Conservation (phyloP, 2,329 filamentous ascomycete species). For the Penicillium sp. region DNA sequence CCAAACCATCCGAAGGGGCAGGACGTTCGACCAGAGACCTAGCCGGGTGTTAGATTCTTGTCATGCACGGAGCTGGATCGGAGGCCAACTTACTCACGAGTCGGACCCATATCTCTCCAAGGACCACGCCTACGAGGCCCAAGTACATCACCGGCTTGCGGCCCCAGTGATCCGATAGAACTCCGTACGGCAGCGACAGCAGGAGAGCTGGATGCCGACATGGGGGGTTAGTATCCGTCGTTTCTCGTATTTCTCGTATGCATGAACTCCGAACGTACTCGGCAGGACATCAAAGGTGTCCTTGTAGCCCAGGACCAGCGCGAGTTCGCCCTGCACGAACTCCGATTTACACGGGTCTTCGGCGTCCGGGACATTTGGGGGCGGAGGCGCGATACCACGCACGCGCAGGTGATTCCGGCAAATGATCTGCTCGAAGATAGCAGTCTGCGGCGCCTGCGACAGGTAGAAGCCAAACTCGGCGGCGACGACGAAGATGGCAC, state of each 20-base stretch:
- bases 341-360: slow-evolving; percentile 30
- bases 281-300: slow-evolving; percentile 26
- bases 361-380: neutral
- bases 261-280: slow-evolving; percentile 10
- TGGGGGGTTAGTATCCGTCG: neutral
- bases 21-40: slow-evolving; percentile 20
- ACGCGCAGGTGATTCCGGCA: slow-evolving; percentile 23
- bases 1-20: slow-evolving; percentile 31
- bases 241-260: neutral
- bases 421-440: slow-evolving; percentile 30
- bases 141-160: slow-evolving; percentile 28
- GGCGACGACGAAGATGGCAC: slow-evolving; percentile 17
- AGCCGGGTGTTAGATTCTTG: neutral
- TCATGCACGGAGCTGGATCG: too few relatives aligned
- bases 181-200: slow-evolving; percentile 29
- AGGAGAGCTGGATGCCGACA: slow-evolving; percentile 21
- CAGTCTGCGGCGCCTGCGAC: slow-evolving; percentile 24
- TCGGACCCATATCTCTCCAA: slow-evolving; percentile 27
- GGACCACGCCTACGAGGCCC: slow-evolving; percentile 18
- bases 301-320: slow-evolving; percentile 30
- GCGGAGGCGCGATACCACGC: slow-evolving; percentile 1
- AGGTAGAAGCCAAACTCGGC: slow-evolving; percentile 26
- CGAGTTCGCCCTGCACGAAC: slow-evolving; percentile 31
- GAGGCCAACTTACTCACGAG: slow-evolving; percentile 26
- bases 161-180: slow-evolving; percentile 31